These are phyloP conservation scores for Peterozyma toletana DNA, from an alignment of 805 yeast species.

Conservation along the genomic window DNA sequence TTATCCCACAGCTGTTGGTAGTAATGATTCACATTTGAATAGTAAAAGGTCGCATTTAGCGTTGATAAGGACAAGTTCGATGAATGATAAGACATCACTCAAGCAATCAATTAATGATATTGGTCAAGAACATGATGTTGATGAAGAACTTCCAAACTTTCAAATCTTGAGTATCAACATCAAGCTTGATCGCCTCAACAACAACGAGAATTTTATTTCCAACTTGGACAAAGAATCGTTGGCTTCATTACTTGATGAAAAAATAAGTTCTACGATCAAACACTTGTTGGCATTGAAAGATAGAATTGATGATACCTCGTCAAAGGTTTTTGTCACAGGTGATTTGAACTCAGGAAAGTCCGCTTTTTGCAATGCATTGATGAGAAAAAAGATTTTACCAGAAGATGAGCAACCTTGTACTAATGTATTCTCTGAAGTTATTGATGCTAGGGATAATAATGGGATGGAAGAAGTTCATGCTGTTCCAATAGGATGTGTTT, in stretches of 20 bases:
- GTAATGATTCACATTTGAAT: slow-evolving; percentile 29
- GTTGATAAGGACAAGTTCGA: slow-evolving; percentile 34
- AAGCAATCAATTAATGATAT: slow-evolving; percentile 10
- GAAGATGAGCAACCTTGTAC: slow-evolving; percentile 99
- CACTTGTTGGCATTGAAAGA: slow-evolving; percentile 70
- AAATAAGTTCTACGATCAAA: slow-evolving; percentile 53
- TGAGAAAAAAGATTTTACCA: slow-evolving; percentile 74
- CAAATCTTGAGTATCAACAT: slow-evolving; percentile 58
- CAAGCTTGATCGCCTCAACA: slow-evolving; percentile 37
- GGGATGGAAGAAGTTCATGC: slow-evolving; percentile 92
- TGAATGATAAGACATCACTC: slow-evolving; percentile 10
- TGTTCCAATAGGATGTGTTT: slow-evolving; percentile 48
- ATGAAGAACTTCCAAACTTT: slow-evolving; percentile 31
- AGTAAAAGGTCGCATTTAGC: slow-evolving; percentile 48
- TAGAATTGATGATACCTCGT: slow-evolving; percentile 83
- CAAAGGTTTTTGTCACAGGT: slow-evolving; percentile 94
- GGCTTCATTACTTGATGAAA: slow-evolving; percentile 62
- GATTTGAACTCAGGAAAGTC: slow-evolving; percentile 96
- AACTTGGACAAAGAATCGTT: slow-evolving; percentile 62
- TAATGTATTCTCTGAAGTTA: slow-evolving; percentile 89
- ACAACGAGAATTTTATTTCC: slow-evolving; percentile 36
- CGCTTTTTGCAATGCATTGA: slow-evolving; percentile 85
- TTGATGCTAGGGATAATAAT: slow-evolving; percentile 72
- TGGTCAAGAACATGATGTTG: not conserved
- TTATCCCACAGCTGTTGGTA: slow-evolving; percentile 41